Conservation (phyloP, 257 asterid species). For the Anisodus acutangulus region DNA sequence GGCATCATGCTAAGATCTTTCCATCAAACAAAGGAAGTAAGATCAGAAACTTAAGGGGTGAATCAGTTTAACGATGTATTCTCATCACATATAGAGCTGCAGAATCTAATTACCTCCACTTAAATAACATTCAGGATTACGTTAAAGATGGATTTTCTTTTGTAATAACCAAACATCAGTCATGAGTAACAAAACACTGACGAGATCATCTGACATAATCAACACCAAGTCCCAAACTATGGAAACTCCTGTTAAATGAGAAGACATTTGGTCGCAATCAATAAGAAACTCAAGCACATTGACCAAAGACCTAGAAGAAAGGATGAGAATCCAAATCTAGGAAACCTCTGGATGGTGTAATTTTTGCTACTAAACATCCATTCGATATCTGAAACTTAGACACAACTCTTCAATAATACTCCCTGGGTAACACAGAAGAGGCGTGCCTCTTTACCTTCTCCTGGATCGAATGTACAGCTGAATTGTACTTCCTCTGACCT, state of each 20-base stretch:
- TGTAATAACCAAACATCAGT: not conserved
- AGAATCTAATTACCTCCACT: slow-evolving; percentile 6
- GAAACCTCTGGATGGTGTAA: slow-evolving; percentile 22
- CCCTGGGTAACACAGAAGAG: slow-evolving; percentile 27
- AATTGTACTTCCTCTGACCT: slow-evolving; percentile 96
- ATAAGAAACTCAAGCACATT: slow-evolving; percentile 14
- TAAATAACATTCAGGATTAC: not conserved
- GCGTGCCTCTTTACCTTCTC: slow-evolving; percentile 69
- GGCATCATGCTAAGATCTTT: not conserved
- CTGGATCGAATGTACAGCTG: slow-evolving; percentile 97
- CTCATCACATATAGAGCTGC: not conserved
- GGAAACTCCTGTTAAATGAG: slow-evolving; percentile 25
- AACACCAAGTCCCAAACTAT: not conserved
- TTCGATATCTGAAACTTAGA: slow-evolving; percentile 16
- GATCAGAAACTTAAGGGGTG: slow-evolving; percentile 5
- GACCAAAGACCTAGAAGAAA: slow-evolving; percentile 27
- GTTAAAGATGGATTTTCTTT: slow-evolving; percentile 10
- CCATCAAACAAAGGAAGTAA: slow-evolving; percentile 8
- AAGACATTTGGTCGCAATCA: not conserved
- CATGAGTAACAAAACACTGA: not conserved
- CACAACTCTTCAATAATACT: slow-evolving; percentile 16
- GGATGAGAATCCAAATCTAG: slow-evolving; percentile 12
- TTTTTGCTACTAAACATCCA: not conserved
- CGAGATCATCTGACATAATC: slow-evolving; percentile 3
- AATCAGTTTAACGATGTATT: not conserved